These are phyloP conservation scores for Fusarium musae DNA, from an alignment of 2,329 filamentous ascomycete species.

Conservation along the genomic window DNA sequence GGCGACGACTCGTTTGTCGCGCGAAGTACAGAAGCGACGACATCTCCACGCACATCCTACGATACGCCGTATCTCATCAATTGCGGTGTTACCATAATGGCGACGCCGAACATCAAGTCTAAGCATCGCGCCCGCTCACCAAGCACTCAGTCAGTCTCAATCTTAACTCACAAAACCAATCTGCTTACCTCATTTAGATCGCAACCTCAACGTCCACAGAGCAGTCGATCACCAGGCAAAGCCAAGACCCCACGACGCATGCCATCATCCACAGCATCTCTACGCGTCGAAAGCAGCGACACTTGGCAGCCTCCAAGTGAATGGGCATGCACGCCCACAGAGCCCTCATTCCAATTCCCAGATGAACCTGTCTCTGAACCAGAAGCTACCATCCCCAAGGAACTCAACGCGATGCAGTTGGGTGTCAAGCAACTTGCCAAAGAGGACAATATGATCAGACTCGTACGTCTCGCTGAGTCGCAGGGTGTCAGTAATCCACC, in stretches of 20 bases:
- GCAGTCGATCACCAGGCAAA: constrained; percentile 2
- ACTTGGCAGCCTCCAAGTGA: constrained; percentile 20
- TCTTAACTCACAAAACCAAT: no score
- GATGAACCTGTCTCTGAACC: not conserved
- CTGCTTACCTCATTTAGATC: not conserved
- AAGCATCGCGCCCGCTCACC: not conserved
- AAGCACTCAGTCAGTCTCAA: constrained; percentile 7
- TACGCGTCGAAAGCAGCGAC: constrained; percentile 8
- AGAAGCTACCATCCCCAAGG: not conserved
- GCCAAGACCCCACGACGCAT: constrained; percentile 5
- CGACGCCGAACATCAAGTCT: constrained; percentile 8
- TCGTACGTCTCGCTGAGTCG: constrained; percentile 12
- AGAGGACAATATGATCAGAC: constrained; percentile 16
- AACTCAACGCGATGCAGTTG: constrained; percentile 14
- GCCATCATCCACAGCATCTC: constrained; percentile 14
- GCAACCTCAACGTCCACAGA: constrained; percentile 11
- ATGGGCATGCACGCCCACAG: constrained; percentile 29
- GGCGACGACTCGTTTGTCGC: constrained; percentile 30
- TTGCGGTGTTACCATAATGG: constrained; percentile 32
- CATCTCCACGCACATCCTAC: not conserved
- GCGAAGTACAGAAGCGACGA: constrained; percentile 31
- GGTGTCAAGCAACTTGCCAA: constrained; percentile 8
- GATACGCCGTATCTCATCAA: constrained; percentile 15
- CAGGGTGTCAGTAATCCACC: not conserved
- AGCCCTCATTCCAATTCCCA: not conserved